Evolutionary conservation across 495 filamentous ascomycete species (phyloP).

Genomic region (Daldinia loculata): DNA sequence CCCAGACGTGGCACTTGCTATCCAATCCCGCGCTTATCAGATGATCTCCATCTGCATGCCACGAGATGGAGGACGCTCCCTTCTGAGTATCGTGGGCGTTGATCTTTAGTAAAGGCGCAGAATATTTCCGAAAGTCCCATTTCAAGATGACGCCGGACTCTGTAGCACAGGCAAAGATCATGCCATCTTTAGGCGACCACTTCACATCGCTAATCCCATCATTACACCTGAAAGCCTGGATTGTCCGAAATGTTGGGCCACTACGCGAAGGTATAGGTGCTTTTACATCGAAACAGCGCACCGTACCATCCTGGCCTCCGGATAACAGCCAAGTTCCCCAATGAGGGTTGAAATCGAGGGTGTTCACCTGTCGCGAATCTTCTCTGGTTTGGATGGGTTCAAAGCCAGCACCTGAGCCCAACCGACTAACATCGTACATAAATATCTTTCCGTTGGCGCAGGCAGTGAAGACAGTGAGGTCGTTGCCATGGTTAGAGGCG

Average conservation of each 20-base stretch:
- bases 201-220: slow-evolving; percentile 87
- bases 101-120: slow-evolving; percentile 68
- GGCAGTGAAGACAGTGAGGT: slow-evolving; percentile 77
- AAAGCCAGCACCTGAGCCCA: slow-evolving; percentile 61
- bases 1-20: slow-evolving; percentile 89
- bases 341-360: slow-evolving; percentile 88
- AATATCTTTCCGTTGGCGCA: slow-evolving; percentile 87
- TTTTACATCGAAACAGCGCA: slow-evolving; percentile 69
- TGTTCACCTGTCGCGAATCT: slow-evolving; percentile 91
- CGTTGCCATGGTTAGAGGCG: slow-evolving; percentile 61
- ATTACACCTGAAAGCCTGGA: slow-evolving; percentile 59
- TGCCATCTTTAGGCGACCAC: slow-evolving; percentile 86
- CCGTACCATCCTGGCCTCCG: slow-evolving; percentile 90
- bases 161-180: slow-evolving; percentile 88
- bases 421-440: slow-evolving; percentile 81
- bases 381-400: slow-evolving; percentile 77
- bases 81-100: slow-evolving; percentile 78
- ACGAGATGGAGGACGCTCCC: slow-evolving; percentile 83
- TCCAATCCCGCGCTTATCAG: slow-evolving; percentile 85
- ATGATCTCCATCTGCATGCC: slow-evolving; percentile 95
- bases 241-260: slow-evolving; percentile 54
- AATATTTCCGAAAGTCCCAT: slow-evolving; percentile 61
- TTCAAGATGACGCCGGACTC: slow-evolving; percentile 78
- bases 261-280: slow-evolving; percentile 49
- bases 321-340: slow-evolving; percentile 79